Evolutionary conservation across 2,329 filamentous ascomycete species (phyloP), one percentile per base, ranked within the genome.

Genomic region (Alternaria sp.): DNA sequence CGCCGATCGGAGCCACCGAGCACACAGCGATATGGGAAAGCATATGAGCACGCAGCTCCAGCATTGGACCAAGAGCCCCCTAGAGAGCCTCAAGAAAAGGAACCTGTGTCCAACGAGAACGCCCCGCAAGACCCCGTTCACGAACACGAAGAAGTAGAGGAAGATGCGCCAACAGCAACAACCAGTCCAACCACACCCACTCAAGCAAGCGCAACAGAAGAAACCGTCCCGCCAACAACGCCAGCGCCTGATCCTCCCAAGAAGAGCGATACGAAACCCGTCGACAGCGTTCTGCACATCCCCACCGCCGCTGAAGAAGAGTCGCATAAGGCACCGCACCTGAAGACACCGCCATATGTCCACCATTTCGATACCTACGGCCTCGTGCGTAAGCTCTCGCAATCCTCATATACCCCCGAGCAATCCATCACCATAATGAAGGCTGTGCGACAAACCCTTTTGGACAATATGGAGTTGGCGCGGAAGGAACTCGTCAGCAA

Each of bases 341-440:
- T 91, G 76, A 85, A 88, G 51, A 87, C 92, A 0, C 88, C 92
- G 8, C 91, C 90, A 1, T 96, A 97, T 76, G 89, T 97, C 32
- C 96, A 99, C 82, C 93, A 98, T 81, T 99, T 99, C 80, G 95
- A 99, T 81, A 97, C 91, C 23, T 99, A 96, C 80, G 90, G 89
- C 13, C 87, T 98, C 6, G 96, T 98, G 15, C 91, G 91, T 74
- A 89, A 93, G 72, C 88, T 99, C 15, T 86, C 89, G 17, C 82
- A 82, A 0, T 89, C 89, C 12, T 91, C 91, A 0, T 97, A 93
- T 80, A 88, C 87, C 2, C 84, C 87, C 47, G 86, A 85, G 0
- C 95, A 97, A 80, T 89, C 93, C 25, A 89, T 93, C 54, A 93
- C 90, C 6, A 85, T 93, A 55, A 99, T 99, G 96, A 98, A 98